phyloP scores from a whole-genome alignment of 2,329 filamentous ascomycete species.

The Septoria petroselini region DNA sequence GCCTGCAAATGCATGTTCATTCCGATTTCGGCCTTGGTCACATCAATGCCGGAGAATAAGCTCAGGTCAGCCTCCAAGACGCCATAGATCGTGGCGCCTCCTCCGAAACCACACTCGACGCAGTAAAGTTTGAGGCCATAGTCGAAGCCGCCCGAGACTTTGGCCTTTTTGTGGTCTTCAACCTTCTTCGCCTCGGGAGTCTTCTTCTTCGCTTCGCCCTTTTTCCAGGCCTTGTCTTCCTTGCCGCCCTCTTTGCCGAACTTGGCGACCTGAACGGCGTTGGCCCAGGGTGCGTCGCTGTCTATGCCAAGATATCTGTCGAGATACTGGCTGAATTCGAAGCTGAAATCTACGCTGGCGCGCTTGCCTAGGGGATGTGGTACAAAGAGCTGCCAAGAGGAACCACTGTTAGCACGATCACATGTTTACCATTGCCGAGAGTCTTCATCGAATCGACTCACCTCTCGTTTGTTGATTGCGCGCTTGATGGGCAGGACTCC shows the following conservation, averaged over 20 bases:
- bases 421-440: not conserved
- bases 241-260: not conserved
- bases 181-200: not conserved
- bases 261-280: not conserved
- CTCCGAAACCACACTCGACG: constrained; percentile 3
- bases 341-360: not conserved
- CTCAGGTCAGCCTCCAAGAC: not conserved
- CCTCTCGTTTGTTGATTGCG: not conserved
- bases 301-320: not conserved
- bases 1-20: not conserved
- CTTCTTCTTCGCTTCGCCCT: not conserved
- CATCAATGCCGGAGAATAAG: not conserved
- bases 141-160: not conserved
- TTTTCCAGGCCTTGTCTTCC: not conserved
- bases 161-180: not conserved
- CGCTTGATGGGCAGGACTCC: not conserved
- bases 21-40: not conserved
- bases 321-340: not conserved
- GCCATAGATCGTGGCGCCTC: not conserved
- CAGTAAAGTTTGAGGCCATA: constrained; percentile 1
- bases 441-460: not conserved
- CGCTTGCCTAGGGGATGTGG: not conserved
- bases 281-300: not conserved
- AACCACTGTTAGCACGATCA: not conserved
- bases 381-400: not conserved